A percentile compares a stretch with the other conserved stretches of the same genome.
Evolutionary conservation across 2,329 filamentous ascomycete genomes (phyloP).

Genomic region (Pseudohalonectria lignicola): DNA sequence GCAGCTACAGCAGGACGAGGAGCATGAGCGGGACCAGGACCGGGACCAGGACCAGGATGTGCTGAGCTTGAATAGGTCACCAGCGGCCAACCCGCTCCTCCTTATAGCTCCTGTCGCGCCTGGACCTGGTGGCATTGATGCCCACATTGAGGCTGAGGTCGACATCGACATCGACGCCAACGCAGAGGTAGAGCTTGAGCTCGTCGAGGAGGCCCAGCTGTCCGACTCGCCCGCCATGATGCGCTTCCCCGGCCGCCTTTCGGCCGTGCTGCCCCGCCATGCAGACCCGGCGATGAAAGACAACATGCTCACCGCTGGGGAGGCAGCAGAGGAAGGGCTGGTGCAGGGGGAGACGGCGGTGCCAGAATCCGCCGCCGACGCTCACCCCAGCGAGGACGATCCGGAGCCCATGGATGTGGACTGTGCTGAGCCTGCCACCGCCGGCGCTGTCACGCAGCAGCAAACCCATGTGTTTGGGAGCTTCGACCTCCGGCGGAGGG

Average conservation of each 20-base stretch:
- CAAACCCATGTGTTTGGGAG: slow-evolving; percentile 16
- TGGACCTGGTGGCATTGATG: slow-evolving; percentile 1
- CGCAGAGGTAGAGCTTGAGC: slow-evolving; percentile 6
- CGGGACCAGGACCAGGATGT: too few species aligned
- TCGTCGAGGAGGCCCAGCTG: slow-evolving; percentile 6
- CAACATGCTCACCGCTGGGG: slow-evolving; percentile 1
- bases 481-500: slow-evolving; percentile 36
- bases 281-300: slow-evolving; percentile 13
- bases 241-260: slow-evolving; percentile 23
- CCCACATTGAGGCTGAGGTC: too few species aligned
- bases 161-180: slow-evolving; percentile 6
- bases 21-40: slow-evolving; percentile 6
- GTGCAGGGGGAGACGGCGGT: background rate
- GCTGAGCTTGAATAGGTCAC: background rate
- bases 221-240: slow-evolving; percentile 15
- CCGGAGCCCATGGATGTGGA: slow-evolving; percentile 14
- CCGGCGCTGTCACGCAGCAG: slow-evolving; percentile 10
- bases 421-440: slow-evolving; percentile 11
- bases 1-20: slow-evolving; percentile 3
- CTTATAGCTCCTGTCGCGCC: background rate
- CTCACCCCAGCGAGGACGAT: slow-evolving; percentile 5
- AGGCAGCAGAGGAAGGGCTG: background rate
- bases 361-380: slow-evolving; percentile 1
- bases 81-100: background rate
- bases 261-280: slow-evolving; percentile 23